Conservation (phyloP, 805 yeast species). For the Metschnikowia shivogae region DNA sequence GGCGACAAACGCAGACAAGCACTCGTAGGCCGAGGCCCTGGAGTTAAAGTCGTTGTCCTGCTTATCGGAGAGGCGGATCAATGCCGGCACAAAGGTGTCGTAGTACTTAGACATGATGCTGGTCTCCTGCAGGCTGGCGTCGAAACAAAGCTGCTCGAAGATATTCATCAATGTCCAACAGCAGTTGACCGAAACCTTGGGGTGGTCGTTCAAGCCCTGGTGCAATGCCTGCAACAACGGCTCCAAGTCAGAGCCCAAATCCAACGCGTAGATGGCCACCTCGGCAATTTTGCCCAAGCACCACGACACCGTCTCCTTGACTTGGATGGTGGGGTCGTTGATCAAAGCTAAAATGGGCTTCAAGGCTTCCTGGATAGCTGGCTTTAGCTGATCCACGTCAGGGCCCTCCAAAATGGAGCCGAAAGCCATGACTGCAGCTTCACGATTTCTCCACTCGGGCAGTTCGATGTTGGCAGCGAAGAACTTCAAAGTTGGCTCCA, state of each 20-base stretch:
- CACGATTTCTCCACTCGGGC: constrained; percentile 75
- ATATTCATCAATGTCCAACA: constrained; percentile 96
- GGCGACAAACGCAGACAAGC: constrained; percentile 75
- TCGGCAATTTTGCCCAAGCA: constrained; percentile 96
- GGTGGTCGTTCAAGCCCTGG: constrained; percentile 82
- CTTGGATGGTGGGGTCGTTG: constrained; percentile 73
- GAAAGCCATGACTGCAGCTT: constrained; percentile 98
- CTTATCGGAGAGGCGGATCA: constrained; percentile 65
- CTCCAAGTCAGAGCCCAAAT: constrained; percentile 60
- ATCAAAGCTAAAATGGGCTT: constrained; percentile 72
- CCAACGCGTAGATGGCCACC: constrained; percentile 71
- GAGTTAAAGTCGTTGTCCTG: constrained; percentile 81
- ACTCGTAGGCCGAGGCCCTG: constrained; percentile 96
- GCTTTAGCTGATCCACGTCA: constrained; percentile 61
- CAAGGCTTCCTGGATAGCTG: constrained; percentile 75
- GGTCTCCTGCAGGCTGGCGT: constrained; percentile 45
- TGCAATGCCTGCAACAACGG: constrained; percentile 68
- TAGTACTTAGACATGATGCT: constrained; percentile 75
- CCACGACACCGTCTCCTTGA: constrained; percentile 97
- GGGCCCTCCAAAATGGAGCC: constrained; percentile 97
- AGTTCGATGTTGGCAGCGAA: constrained; percentile 68
- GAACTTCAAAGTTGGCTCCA: constrained; percentile 78
- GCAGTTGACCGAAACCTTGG: constrained; percentile 93
- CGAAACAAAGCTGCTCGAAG: constrained; percentile 70
- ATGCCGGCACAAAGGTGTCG: constrained; percentile 60